Base-by-base conservation (phyloP, 345 rosid species). In the Populus euphratica region DNA sequence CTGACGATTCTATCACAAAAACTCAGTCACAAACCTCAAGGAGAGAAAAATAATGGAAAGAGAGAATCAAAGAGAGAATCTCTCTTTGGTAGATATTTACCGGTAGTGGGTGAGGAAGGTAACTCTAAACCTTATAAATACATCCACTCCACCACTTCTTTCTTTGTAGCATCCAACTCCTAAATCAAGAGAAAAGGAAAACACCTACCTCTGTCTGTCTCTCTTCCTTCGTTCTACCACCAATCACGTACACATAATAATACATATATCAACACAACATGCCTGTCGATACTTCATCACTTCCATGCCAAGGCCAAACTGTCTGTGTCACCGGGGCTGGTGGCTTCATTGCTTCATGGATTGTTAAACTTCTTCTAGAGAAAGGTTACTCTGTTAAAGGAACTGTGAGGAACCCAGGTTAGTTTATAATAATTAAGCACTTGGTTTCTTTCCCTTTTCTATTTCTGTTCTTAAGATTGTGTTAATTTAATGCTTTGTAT, bases 271-370 rank as follows among this genome's bases (percentile, higher is more conserved):
- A 33, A 12, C 1, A 1, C 49, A 79, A 20, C 17, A 83, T 83
- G 83, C 77, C 85, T 10, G 78, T 41, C 23, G 85, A 83, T 69
- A 69, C 33, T 49, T 79, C 83, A 38, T 79, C 81, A 25, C 80
- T 83, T 25, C n/a, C 82, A 23, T 83, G 86, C 56, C 79, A 81
- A 56, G 90, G 91, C 72, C 89, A 84, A 71, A 86, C 97, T 39
- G 82, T 93, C 31, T 96, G 99, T 76, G 97, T 96, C 85, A 96
- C 99, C 83, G 99, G 99, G 62, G 98, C 99, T 41, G 99, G 92
- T 13, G 99, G 99, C 76, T 96, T 91, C 83, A 96, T 96, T 69
- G 99, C 97, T 59, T 96, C 99, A 17, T 96, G 99, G 99, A 87
- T 92, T 9, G 98, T 96, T 70, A 96, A 93, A 76, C 86, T 91